Evolutionary conservation across 2,329 filamentous ascomycete genomes (phyloP), one percentile per base, ranked within the genome.

Genomic region (Hirsutella thompsonii): DNA sequence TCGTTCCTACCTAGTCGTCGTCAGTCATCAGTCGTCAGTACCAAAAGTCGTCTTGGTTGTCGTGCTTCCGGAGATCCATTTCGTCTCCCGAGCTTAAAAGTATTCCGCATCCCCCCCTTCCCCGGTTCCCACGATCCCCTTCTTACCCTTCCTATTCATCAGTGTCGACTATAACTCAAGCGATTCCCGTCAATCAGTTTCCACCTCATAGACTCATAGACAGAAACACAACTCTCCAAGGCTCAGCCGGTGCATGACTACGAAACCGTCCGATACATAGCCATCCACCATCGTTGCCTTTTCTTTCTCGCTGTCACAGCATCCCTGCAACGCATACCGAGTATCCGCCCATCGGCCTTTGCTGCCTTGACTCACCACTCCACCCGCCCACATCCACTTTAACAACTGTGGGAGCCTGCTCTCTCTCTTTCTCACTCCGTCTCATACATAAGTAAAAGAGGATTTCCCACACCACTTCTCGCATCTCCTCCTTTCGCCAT

Each of bases 311-410:
- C 36, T 39, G 37, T 37, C 35, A 40, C 41, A 42, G 45, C 48
- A 51, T 48, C 54, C 56, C 55, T 53, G 51, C 52, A 47, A 36
- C 37, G 39, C 46, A 42, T 44, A 46, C 40, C 43, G 26, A 37
- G 36, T 28, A 43, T 45, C 44, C 52, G 49, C 46, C 47, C 46
- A 52, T 49, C 47, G 48, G 42, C 16, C 32, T 4, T 18, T 5
- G 13, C 16, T 34, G 6, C 14, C 16, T 34, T 55, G 52, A 54
- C 42, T 55, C 49, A 54, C 45, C 45, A 39, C 41, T 26, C 23
- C 32, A 8, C 19, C 33, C 41, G 44, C n/a, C 9, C 32, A 3
- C 14, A 14, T 34, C n/a, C 14, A n/a, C 32, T 34, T 32, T n/a
- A n/a, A n/a, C n/a, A n/a, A 5, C 16, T n/a, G 13, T 18, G 14